Conservation (phyloP, 352 stramenopile species). For the Peronospora farinosa region DNA sequence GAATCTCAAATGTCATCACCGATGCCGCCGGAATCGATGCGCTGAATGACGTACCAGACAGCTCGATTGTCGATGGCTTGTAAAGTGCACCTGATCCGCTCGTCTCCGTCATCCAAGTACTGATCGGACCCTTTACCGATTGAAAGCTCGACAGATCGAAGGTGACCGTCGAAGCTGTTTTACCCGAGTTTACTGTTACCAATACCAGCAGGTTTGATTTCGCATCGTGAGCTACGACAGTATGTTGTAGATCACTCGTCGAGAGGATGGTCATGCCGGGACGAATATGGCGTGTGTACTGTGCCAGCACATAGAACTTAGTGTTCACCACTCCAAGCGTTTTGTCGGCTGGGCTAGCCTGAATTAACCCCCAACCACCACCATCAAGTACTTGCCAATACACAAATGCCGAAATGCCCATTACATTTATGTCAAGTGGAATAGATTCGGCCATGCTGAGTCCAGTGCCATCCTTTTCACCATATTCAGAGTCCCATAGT, state of each 20-base stretch:
- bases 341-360: constrained; percentile 34
- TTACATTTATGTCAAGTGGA: constrained; percentile 49
- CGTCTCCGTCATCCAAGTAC: constrained; percentile 46
- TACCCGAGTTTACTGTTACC: constrained; percentile 38
- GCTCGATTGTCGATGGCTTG: constrained; percentile 19
- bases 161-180: constrained; percentile 22
- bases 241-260: constrained; percentile 35
- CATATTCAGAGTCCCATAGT: constrained; percentile 60
- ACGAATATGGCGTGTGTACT: constrained; percentile 60
- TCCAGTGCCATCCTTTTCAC: constrained; percentile 40
- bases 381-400: constrained; percentile 60
- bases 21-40: constrained; percentile 28
- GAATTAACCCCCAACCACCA: constrained; percentile 46
- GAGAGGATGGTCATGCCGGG: constrained; percentile 46
- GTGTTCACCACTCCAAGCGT: constrained; percentile 34
- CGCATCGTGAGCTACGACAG: constrained; percentile 39
- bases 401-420: constrained; percentile 51
- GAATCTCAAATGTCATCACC: constrained; percentile 30
- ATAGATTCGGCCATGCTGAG: constrained; percentile 46
- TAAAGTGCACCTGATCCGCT: constrained; percentile 30
- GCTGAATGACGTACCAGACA: constrained; percentile 29
- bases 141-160: constrained; percentile 40
- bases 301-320: constrained; percentile 53
- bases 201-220: constrained; percentile 32
- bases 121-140: constrained; percentile 22